Evolutionary conservation across 352 stramenopile species (phyloP), one percentile per base, ranked within the genome.

Genomic region (Phytopythium montanum): DNA sequence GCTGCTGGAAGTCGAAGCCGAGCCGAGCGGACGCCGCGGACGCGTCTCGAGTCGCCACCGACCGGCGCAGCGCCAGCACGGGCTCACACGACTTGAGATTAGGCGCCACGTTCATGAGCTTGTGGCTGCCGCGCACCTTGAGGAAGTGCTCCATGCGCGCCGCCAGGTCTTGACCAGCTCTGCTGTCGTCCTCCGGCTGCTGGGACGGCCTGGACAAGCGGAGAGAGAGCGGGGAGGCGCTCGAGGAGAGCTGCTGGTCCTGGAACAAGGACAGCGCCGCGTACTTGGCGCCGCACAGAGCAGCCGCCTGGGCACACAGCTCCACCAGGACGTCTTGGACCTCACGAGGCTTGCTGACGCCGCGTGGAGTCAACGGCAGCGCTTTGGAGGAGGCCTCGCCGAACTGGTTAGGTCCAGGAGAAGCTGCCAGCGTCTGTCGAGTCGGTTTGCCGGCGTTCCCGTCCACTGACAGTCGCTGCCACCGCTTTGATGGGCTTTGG

Each of bases 31-130:
- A 60, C 1, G 54, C 50, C 2, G 66, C 59, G 3, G 53, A 49
- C 2, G 67, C 71, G 60, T 92, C 76, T 16, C 75, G 75, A 33
- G 80, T 88, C 39, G 78, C 60, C 12, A 92, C 55, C 5, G 73
- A 61, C 8, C 64, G 65, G 7, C 80, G 60, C 12, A 83, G 28
- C 14, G 70, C 53, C 0, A 94, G 69, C 12, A 94, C 70, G 5
- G 85, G 81, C 28, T 83, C 76, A 61, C 84, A 94, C 61, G 80
- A 87, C n/a, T 62, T 71, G 66, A 91, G 59, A 45, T 82, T 90
- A 12, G 66, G 56, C 8, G 81, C 71, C 23, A 85, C 73, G 54
- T 81, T 75, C 41, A 84, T 70, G 14, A 94, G 69, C 53, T 82
- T 87, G 28, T 70, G 61, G 31, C 61, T 70, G 19, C 51, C 66